These are phyloP conservation scores for Tolypocladium ovalisporum DNA, from an alignment of 2,329 filamentous ascomycete genomes.

Conservation along the genomic window DNA sequence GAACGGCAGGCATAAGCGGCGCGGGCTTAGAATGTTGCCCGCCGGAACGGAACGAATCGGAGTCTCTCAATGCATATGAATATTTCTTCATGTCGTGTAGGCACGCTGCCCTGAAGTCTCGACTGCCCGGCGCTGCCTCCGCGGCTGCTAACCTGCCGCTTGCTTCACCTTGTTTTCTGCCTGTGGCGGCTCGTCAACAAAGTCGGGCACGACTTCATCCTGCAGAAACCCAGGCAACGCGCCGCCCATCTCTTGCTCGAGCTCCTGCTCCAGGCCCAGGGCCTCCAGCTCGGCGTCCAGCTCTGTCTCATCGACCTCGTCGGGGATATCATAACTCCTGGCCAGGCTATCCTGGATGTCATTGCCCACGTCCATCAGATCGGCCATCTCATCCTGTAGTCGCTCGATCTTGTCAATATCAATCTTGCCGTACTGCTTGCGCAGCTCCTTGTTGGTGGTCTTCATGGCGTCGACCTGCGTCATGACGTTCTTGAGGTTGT, in stretches of 20 bases:
- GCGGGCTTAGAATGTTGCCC: neutral
- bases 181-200: slow-evolving; percentile 84
- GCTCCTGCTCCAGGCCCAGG: slow-evolving; percentile 83
- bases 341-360: slow-evolving; percentile 95
- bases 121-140: neutral
- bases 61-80: neutral
- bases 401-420: slow-evolving; percentile 96
- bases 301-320: slow-evolving; percentile 95
- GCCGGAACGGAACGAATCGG: neutral
- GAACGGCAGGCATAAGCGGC: neutral
- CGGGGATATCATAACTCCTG: slow-evolving; percentile 85
- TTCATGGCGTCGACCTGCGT: slow-evolving; percentile 97
- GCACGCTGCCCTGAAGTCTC: neutral
- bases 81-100: neutral
- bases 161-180: slow-evolving; percentile 69
- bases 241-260: slow-evolving; percentile 56
- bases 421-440: slow-evolving; percentile 92
- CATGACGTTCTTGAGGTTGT: slow-evolving; percentile 98
- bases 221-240: slow-evolving; percentile 77
- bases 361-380: slow-evolving; percentile 93
- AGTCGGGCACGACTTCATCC: slow-evolving; percentile 76
- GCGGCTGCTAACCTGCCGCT: slow-evolving; percentile 42
- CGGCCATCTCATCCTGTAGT: slow-evolving; percentile 98
- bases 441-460: slow-evolving; percentile 85
- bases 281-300: slow-evolving; percentile 94